Evolutionary conservation across 1,284 basidiomycete species (phyloP).

Genomic region (Cutaneotrichosporon mucoides): DNA sequence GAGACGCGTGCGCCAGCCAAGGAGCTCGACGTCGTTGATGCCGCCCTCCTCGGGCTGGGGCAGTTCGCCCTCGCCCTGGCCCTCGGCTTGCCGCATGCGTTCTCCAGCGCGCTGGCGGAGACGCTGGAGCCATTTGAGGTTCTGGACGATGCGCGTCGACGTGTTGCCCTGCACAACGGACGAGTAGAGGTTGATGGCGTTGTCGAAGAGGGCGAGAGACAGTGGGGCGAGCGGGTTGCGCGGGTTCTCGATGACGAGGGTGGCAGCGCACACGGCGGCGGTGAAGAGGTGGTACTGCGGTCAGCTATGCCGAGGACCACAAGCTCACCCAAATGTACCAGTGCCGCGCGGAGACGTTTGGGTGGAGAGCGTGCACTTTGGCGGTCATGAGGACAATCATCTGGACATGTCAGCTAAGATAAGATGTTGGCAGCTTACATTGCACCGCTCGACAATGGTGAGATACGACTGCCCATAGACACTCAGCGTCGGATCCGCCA

Average conservation of each 20-base stretch:
- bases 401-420: constrained; percentile 14
- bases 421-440: constrained; percentile 14
- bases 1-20: constrained; percentile 32
- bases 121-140: constrained; percentile 29
- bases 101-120: constrained; percentile 16
- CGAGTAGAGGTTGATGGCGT: constrained; percentile 24
- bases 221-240: constrained; percentile 23
- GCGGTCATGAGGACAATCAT: constrained; percentile 28
- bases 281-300: constrained; percentile 30
- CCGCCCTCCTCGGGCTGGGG: background rate
- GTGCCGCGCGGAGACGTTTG: constrained; percentile 28
- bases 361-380: constrained; percentile 24
- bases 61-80: background rate
- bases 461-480: constrained; percentile 24
- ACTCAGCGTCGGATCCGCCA: constrained; percentile 17
- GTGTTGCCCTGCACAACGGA: constrained; percentile 17
- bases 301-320: background rate
- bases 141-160: constrained; percentile 20
- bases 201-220: constrained; percentile 25
- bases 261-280: constrained; percentile 31
- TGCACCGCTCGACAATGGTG: constrained; percentile 27
- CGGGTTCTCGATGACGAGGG: constrained; percentile 27
- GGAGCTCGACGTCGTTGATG: constrained; percentile 21
- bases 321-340: constrained; percentile 24
- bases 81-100: constrained; percentile 4